phyloP scores from a whole-genome alignment of 2,329 filamentous ascomycete genomes.

The Chrysosporium keratinophilum region DNA sequence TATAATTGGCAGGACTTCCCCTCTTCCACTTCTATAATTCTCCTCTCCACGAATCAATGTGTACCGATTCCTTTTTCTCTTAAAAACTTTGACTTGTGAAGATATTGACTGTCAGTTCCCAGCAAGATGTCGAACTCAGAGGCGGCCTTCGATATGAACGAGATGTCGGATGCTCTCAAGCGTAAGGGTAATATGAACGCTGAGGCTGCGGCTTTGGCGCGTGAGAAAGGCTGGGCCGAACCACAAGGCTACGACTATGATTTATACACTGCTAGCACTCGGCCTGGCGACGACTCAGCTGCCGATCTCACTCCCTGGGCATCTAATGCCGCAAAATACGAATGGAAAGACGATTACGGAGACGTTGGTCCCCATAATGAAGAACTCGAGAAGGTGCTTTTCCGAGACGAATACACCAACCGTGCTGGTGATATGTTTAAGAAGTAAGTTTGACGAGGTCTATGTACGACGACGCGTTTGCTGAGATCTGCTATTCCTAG shows the following conservation, averaged over 20 bases:
- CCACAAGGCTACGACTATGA: conserved; percentile 32
- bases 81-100: neutral
- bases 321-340: conserved; percentile 57
- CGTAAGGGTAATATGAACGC: conserved; percentile 19
- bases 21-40: neutral
- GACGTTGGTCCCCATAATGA: conserved; percentile 66
- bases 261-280: conserved; percentile 20
- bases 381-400: conserved; percentile 66
- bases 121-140: conserved; percentile 3
- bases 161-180: neutral
- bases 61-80: neutral
- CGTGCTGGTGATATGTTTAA: conserved; percentile 53
- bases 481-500: conserved; percentile 21
- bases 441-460: conserved; percentile 41
- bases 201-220: conserved; percentile 26
- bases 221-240: conserved; percentile 32
- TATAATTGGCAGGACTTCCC: no score
- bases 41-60: neutral
- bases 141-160: neutral
- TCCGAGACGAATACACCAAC: conserved; percentile 45
- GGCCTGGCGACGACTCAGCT: conserved; percentile 16
- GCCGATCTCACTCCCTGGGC: conserved; percentile 36
- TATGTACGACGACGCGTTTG: neutral
- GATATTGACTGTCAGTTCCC: neutral
- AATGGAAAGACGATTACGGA: conserved; percentile 76